phyloP scores from a whole-genome alignment of 2,329 filamentous ascomycete genomes.

The Cladosporium sp. region DNA sequence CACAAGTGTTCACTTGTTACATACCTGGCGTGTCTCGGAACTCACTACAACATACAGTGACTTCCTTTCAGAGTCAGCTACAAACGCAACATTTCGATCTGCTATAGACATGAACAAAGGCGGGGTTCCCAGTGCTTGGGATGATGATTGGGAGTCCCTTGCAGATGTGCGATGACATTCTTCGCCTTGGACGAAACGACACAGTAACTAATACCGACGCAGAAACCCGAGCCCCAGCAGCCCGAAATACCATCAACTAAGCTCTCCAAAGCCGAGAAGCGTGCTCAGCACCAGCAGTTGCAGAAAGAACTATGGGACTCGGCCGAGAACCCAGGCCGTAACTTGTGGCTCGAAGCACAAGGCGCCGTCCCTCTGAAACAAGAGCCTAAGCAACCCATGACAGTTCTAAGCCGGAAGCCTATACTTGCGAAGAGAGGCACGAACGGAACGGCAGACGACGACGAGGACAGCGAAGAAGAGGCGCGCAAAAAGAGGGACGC shows the following conservation, averaged over 20 bases:
- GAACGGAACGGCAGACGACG: slow-evolving; percentile 42
- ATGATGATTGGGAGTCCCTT: slow-evolving; percentile 80
- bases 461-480: slow-evolving; percentile 63
- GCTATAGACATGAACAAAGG: slow-evolving; percentile 36
- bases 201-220: neutral
- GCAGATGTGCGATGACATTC: slow-evolving; percentile 56
- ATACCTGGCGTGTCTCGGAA: too few species aligned
- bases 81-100: neutral
- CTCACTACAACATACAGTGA: too few species aligned
- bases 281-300: slow-evolving; percentile 73
- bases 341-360: slow-evolving; percentile 68
- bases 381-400: slow-evolving; percentile 76
- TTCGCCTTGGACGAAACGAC: neutral
- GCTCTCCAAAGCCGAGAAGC: slow-evolving; percentile 69
- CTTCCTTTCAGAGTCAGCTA: neutral
- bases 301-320: slow-evolving; percentile 86
- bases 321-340: slow-evolving; percentile 73
- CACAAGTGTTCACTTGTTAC: too few species aligned
- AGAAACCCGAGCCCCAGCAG: slow-evolving; percentile 28
- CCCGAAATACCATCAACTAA: slow-evolving; percentile 42
- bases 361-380: slow-evolving; percentile 57
- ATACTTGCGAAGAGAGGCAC: slow-evolving; percentile 43
- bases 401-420: slow-evolving; percentile 79
- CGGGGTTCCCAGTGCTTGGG: slow-evolving; percentile 73
- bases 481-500: slow-evolving; percentile 56